Evolutionary conservation across 2,329 filamentous ascomycete genomes (phyloP), one percentile per base, ranked within the genome.

Genomic region (Sphaerulina vaccinii): DNA sequence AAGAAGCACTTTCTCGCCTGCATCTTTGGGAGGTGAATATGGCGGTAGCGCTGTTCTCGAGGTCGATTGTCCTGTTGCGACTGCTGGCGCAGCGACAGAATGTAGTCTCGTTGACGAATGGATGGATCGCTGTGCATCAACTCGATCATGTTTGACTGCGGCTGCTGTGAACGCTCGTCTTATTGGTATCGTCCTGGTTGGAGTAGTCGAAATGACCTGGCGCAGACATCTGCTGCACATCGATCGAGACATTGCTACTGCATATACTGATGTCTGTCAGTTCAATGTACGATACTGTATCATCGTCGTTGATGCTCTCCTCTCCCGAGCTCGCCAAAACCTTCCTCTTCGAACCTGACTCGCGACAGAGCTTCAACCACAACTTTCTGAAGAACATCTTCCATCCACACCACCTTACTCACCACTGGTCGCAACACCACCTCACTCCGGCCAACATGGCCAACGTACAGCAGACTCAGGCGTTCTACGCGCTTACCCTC

Each of bases 401-500:
- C n/a, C n/a, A n/a, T n/a, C n/a, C n/a, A n/a, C n/a, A n/a, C n/a
- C n/a, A n/a, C n/a, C n/a, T n/a, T n/a, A n/a, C n/a, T n/a, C n/a
- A n/a, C n/a, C 44, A 47, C 44, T 38, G 44, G 32, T 38, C 33
- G 36, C 53, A 32, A 56, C 55, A 38, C 51, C 55, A 46, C 36
- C 43, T 15, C n/a, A 44, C 33, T 44, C 22, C 58, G 47, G 58
- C 70, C 74, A 78, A 54, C 70, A 97, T 97, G 93, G 92, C 93
- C 77, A 95, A 91, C 70, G 96, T 92, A 56, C 96, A 91, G 61
- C 92, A 92, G 71, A 95, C 96, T 8, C 66, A 68, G 90, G 96
- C 96, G 72, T 85, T 99, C 76, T 99, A 99, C 77, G 93, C 90
- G 67, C 80, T 99, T 76, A 97, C 93, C 63, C 86, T 99, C 67